These are phyloP conservation scores for Pichia paraexigua DNA, from an alignment of 805 yeast genomes.

Conservation along the genomic window DNA sequence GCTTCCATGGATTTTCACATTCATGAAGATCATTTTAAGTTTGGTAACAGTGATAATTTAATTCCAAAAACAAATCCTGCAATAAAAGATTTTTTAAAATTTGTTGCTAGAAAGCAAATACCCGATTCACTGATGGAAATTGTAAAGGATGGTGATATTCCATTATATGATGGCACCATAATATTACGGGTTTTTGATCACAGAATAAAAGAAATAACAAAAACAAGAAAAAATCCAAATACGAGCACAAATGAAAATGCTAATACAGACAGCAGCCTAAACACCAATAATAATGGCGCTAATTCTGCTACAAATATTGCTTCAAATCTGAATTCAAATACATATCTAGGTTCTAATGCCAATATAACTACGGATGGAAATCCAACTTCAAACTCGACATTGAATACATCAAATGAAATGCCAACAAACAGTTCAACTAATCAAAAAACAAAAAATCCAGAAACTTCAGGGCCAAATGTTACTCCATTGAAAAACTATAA, in stretches of 20 bases:
- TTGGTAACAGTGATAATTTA: slow-evolving; percentile 82
- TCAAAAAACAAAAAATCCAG: not conserved
- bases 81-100: slow-evolving; percentile 70
- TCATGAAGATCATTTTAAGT: slow-evolving; percentile 83
- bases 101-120: slow-evolving; percentile 71
- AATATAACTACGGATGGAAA: not conserved
- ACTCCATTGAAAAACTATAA: slow-evolving; percentile 41
- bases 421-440: no score
- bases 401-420: no score
- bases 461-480: not conserved
- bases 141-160: slow-evolving; percentile 75
- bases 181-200: slow-evolving; percentile 85
- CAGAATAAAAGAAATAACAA: slow-evolving; percentile 34
- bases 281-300: no score
- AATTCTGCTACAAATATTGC: no score
- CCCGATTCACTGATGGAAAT: slow-evolving; percentile 89
- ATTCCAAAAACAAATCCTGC: slow-evolving; percentile 75
- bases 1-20: slow-evolving; percentile 86
- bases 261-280: not conserved
- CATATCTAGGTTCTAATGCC: no score
- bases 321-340: not conserved
- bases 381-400: not conserved
- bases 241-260: no score
- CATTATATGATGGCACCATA: slow-evolving; percentile 83
- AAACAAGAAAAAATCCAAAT: not conserved